Conservation (phyloP, 2,329 filamentous ascomycete genomes). For the Aspergillus latus region DNA sequence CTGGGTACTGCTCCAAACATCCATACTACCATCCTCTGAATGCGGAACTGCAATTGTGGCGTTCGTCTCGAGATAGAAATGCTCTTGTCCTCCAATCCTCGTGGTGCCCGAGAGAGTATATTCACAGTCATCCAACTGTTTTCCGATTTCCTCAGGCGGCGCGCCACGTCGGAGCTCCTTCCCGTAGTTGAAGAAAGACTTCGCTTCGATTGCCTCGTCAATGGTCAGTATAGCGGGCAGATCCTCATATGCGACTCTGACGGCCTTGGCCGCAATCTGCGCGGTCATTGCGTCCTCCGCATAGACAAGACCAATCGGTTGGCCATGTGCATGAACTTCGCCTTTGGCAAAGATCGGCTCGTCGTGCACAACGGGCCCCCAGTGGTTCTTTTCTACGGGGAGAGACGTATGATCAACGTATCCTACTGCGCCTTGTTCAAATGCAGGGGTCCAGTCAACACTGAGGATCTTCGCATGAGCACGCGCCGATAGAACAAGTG, state of each 20-base stretch:
- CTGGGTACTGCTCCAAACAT: conserved; percentile 81
- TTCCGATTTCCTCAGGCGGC: conserved; percentile 5
- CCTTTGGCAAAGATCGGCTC: conserved; percentile 82
- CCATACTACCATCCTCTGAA: conserved; percentile 82
- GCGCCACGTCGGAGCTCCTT: conserved; percentile 72
- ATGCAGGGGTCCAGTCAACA: conserved; percentile 68
- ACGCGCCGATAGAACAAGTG: conserved; percentile 75
- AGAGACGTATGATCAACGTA: conserved; percentile 75
- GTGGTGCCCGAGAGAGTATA: conserved; percentile 26
- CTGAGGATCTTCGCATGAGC: conserved; percentile 77
- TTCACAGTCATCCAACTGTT: conserved; percentile 9
- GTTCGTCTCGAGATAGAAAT: conserved; percentile 90
- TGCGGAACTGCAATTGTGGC: conserved; percentile 78
- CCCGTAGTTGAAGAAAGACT: conserved; percentile 76
- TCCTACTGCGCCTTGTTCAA: conserved; percentile 73
- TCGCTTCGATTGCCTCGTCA: conserved; percentile 78
- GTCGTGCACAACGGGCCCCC: conserved; percentile 65
- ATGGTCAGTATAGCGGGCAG: conserved; percentile 81
- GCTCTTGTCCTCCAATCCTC: conserved; percentile 66
- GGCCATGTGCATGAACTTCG: conserved; percentile 75
- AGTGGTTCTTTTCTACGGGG: conserved; percentile 73
- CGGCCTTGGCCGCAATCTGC: conserved; percentile 69
- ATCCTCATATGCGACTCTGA: conserved; percentile 81
- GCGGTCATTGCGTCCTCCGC: conserved; percentile 71
- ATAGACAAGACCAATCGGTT: conserved; percentile 79